phyloP scores from a whole-genome alignment of 2,329 filamentous ascomycete genomes.

The Hirsutella minnesotensis region DNA sequence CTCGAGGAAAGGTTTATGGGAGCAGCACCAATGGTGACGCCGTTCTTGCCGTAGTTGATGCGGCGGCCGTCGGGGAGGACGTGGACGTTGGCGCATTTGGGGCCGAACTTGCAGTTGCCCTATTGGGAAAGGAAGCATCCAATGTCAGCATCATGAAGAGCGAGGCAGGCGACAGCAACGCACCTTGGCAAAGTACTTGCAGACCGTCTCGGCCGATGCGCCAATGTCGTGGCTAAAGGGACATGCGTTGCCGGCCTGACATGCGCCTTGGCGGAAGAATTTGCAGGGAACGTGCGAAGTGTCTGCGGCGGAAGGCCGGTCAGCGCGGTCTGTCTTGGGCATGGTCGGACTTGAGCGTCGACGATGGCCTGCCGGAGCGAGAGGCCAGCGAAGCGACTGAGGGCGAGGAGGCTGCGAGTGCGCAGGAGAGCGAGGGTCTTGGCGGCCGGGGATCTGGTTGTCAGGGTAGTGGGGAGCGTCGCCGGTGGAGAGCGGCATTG shows the following conservation, averaged over 20 bases:
- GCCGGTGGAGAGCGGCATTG: neutral
- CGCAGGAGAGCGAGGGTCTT: too few relatives aligned
- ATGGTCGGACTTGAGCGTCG: neutral
- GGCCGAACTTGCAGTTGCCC: constrained; percentile 98
- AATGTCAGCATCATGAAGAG: neutral
- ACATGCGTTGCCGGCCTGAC: constrained; percentile 90
- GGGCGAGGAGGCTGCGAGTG: neutral
- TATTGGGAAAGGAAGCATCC: constrained; percentile 22
- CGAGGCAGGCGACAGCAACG: constrained; percentile 11
- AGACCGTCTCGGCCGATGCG: constrained; percentile 72
- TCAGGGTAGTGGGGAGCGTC: neutral
- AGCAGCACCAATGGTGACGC: constrained; percentile 50
- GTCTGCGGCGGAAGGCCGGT: constrained; percentile 39
- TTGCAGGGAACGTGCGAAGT: constrained; percentile 98
- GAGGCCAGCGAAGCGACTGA: too few relatives aligned
- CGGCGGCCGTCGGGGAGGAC: constrained; percentile 86
- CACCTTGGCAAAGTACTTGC: constrained; percentile 99
- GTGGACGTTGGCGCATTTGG: constrained; percentile 94
- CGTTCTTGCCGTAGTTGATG: constrained; percentile 68
- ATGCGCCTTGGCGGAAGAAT: constrained; percentile 94
- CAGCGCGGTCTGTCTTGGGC: neutral
- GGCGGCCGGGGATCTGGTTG: neutral
- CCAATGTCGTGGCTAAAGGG: constrained; percentile 93
- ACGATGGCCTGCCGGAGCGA: neutral
- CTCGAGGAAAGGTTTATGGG: constrained; percentile 53